A percentile compares a stretch with the other conserved stretches of the same genome.
phyloP scores from a whole-genome alignment of 495 filamentous ascomycete genomes.

The Xylaria intraflava region DNA sequence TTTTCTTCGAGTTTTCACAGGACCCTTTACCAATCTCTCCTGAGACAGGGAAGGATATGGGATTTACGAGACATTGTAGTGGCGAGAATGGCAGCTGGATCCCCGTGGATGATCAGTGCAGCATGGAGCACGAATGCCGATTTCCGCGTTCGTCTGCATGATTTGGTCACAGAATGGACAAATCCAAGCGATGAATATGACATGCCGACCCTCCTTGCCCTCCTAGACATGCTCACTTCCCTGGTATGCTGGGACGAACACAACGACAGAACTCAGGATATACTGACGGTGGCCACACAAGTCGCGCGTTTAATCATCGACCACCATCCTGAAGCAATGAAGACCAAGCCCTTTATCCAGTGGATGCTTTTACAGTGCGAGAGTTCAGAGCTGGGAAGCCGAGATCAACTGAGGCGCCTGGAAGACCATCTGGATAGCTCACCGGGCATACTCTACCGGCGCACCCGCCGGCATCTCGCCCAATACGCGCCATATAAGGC shows the following conservation, averaged over 20 bases:
- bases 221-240: conserved; percentile 10
- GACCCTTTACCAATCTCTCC: neutral
- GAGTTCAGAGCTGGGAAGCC: neutral
- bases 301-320: conserved; percentile 9
- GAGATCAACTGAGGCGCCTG: neutral
- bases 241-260: neutral
- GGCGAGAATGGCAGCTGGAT: neutral
- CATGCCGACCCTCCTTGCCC: conserved; percentile 7
- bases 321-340: conserved; percentile 4
- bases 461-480: neutral
- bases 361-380: conserved; percentile 12
- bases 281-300: neutral
- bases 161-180: conserved; percentile 8
- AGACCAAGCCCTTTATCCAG: conserved; percentile 3
- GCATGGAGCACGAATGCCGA: neutral
- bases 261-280: neutral
- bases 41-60: conserved; percentile 13
- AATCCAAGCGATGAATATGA: neutral
- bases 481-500: conserved; percentile 2
- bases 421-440: neutral
- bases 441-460: neutral
- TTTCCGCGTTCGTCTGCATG: neutral
- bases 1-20: conserved; percentile 1
- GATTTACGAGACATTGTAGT: conserved; percentile 11
- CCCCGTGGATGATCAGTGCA: neutral